Conservation (phyloP, 306 rosid species). For the Comarum palustre region DNA sequence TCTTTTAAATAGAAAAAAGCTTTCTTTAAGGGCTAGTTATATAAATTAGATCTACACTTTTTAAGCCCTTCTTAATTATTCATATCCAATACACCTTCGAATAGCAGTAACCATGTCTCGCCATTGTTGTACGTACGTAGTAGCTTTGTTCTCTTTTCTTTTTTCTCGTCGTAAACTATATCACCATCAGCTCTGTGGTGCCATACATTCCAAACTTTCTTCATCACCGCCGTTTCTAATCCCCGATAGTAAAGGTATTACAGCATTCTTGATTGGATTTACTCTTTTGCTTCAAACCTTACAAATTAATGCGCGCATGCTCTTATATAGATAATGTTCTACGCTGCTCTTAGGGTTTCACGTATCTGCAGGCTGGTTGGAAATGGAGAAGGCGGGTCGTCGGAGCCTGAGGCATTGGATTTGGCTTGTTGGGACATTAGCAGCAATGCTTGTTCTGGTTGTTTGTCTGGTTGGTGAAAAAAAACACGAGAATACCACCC, state of each 20-base stretch:
- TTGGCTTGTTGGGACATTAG: conserved; percentile 18
- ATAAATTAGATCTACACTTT: background rate
- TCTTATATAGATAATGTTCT: background rate
- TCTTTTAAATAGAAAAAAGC: background rate
- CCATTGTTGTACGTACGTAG: background rate
- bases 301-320: background rate
- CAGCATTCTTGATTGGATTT: background rate
- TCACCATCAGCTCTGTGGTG: background rate
- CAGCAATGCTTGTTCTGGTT: background rate
- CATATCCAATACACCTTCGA: background rate
- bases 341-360: background rate
- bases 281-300: background rate
- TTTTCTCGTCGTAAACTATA: background rate
- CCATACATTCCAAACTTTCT: background rate
- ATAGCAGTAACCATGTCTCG: background rate
- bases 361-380: background rate
- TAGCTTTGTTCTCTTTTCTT: background rate
- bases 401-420: conserved; percentile 17
- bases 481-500: background rate
- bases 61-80: background rate
- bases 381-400: conserved; percentile 16
- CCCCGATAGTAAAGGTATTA: background rate
- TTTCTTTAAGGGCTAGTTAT: background rate
- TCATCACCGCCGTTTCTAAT: background rate
- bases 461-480: background rate